A percentile compares a stretch with the other conserved stretches of the same genome.
Conservation (phyloP, 352 stramenopile species). For the Globisporangium orthogonon region DNA sequence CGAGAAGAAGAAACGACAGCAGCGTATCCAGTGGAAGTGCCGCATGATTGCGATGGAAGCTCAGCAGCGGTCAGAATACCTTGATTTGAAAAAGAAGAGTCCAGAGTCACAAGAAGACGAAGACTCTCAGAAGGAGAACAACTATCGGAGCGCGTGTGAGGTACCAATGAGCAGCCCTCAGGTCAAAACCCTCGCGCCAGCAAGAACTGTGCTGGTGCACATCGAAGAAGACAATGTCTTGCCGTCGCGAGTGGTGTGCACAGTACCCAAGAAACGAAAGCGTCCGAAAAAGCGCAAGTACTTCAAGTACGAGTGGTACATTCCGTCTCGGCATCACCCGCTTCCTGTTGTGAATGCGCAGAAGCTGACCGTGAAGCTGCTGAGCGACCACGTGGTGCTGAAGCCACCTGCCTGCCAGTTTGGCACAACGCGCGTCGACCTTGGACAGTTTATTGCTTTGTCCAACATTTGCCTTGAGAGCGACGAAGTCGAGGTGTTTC, state of each 20-base stretch:
- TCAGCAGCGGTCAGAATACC: slow-evolving; percentile 26
- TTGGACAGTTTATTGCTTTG: slow-evolving; percentile 37
- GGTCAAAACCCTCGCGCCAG: not conserved
- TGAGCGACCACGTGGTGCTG: slow-evolving; percentile 35
- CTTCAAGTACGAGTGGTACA: slow-evolving; percentile 15
- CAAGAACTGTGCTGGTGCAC: slow-evolving; percentile 22
- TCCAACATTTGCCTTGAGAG: slow-evolving; percentile 44
- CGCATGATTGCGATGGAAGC: slow-evolving; percentile 55
- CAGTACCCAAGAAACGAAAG: slow-evolving; percentile 16
- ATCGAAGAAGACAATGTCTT: slow-evolving; percentile 22
- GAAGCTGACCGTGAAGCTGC: slow-evolving; percentile 26
- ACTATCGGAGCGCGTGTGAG: not conserved
- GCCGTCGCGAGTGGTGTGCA: slow-evolving; percentile 34
- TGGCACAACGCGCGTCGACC: slow-evolving; percentile 10
- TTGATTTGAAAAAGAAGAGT: not conserved
- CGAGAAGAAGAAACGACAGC: slow-evolving; percentile 14
- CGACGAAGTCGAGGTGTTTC: slow-evolving; percentile 61
- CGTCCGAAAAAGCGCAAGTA: slow-evolving; percentile 20
- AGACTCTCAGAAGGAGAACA: not conserved
- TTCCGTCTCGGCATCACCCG: slow-evolving; percentile 8
- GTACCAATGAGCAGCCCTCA: not conserved
- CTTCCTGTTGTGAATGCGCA: slow-evolving; percentile 8
- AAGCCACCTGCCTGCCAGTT: slow-evolving; percentile 23
- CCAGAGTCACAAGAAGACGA: not conserved
- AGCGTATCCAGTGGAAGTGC: slow-evolving; percentile 36